Conservation (phyloP, 1,284 basidiomycete genomes). For the Malassezia cuniculi region DNA sequence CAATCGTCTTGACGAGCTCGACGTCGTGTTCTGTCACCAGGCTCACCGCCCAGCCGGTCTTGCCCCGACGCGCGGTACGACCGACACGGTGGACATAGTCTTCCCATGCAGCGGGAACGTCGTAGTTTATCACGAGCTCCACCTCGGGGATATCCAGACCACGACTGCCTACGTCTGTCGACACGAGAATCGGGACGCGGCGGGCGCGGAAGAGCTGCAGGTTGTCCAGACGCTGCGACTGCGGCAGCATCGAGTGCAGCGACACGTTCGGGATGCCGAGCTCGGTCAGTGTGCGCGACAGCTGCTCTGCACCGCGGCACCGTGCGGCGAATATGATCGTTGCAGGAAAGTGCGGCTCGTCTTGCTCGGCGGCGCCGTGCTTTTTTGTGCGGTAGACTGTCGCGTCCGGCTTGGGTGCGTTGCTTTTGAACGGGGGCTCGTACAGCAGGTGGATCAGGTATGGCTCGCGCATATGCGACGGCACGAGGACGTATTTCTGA, state of each 20-base stretch:
- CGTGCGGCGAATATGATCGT: slow-evolving; percentile 92
- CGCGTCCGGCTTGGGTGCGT: too few species aligned
- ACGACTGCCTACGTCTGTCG: slow-evolving; percentile 44
- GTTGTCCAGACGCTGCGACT: slow-evolving; percentile 71
- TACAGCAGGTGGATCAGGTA: slow-evolving; percentile 83
- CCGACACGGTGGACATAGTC: slow-evolving; percentile 56
- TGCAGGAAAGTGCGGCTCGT: slow-evolving; percentile 49
- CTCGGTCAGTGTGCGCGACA: slow-evolving; percentile 58
- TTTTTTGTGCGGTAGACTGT: too few species aligned
- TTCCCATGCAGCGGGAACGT: slow-evolving; percentile 58
- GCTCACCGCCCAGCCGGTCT: slow-evolving; percentile 75
- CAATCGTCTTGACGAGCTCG: slow-evolving; percentile 67
- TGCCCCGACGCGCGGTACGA: slow-evolving; percentile 84
- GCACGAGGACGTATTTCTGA: slow-evolving; percentile 82
- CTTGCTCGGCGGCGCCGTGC: slow-evolving; percentile 7
- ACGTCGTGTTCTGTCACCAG: slow-evolving; percentile 91
- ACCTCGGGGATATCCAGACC: slow-evolving; percentile 53
- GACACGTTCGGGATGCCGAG: slow-evolving; percentile 73
- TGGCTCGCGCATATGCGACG: slow-evolving; percentile 82
- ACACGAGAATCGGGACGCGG: slow-evolving; percentile 33
- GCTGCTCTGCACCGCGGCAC: slow-evolving; percentile 64
- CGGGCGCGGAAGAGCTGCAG: slow-evolving; percentile 74
- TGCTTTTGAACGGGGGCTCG: slow-evolving; percentile 52
- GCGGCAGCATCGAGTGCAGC: slow-evolving; percentile 81
- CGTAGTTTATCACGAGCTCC: slow-evolving; percentile 92